phyloP scores from a whole-genome alignment of 75 land plant species.

The Pseudotsuga menziesii region DNA sequence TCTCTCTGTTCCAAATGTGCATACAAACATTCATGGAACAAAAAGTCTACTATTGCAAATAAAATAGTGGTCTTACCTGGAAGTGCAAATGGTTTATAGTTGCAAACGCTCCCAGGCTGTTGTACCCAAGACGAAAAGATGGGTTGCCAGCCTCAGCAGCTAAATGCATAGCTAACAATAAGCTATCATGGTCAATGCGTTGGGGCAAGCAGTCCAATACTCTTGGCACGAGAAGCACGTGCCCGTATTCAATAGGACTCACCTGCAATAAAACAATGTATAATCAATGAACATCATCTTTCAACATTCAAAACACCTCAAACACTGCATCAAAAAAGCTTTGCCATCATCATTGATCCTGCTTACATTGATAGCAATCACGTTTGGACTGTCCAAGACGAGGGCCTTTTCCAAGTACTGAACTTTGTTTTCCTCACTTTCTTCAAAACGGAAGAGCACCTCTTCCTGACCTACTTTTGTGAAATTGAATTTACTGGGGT shows the following conservation, averaged over 20 bases:
- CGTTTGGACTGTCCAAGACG: slow-evolving; percentile 59
- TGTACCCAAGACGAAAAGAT: slow-evolving; percentile 84
- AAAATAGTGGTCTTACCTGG: slow-evolving; percentile 46
- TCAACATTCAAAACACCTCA: background rate
- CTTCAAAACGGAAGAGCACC: slow-evolving; percentile 79
- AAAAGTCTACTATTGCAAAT: too few species aligned
- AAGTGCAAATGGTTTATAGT: slow-evolving; percentile 98
- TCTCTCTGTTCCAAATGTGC: too few species aligned
- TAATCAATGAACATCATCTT: background rate
- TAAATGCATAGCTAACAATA: slow-evolving; percentile 77
- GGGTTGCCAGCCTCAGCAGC: slow-evolving; percentile 77
- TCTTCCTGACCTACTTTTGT: slow-evolving; percentile 95
- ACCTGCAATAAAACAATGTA: slow-evolving; percentile 42
- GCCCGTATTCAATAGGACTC: slow-evolving; percentile 97
- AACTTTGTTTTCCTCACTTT: slow-evolving; percentile 31
- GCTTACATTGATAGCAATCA: slow-evolving; percentile 87
- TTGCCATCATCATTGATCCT: too few species aligned
- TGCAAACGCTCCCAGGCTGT: slow-evolving; percentile 98
- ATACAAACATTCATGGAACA: too few species aligned
- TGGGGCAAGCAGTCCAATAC: slow-evolving; percentile 78
- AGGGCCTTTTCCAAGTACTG: slow-evolving; percentile 34
- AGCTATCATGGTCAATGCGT: slow-evolving; percentile 70
- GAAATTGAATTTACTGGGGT: slow-evolving; percentile 94
- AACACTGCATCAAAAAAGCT: background rate
- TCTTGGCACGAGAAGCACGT: slow-evolving; percentile 87